Evolutionary conservation across 1,139 yeast genomes (phyloP).

Genomic region (Protomyces gravidus): DNA sequence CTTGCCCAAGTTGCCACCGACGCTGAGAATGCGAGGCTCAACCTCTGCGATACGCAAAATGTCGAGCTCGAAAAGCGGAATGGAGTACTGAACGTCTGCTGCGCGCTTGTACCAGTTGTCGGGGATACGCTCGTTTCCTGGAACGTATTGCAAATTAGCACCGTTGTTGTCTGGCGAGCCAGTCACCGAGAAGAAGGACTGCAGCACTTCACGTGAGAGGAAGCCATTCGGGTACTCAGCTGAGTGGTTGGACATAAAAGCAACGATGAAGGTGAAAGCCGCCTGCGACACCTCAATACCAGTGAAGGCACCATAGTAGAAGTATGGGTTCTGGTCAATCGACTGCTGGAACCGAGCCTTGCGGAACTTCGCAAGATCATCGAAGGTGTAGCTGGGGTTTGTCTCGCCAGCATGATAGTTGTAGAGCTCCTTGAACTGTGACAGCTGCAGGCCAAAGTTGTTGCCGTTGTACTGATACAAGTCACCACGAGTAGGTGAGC

Average conservation of each 20-base stretch:
- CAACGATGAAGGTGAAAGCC: conserved; percentile 24
- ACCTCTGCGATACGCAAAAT: background rate
- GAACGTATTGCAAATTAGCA: conserved; percentile 6
- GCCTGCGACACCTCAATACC: conserved; percentile 23
- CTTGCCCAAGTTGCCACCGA: conserved; percentile 17
- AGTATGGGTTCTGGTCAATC: conserved; percentile 18
- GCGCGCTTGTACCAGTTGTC: conserved; percentile 26
- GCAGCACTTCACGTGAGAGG: conserved; percentile 18
- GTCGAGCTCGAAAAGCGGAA: conserved; percentile 2
- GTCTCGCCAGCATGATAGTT: conserved; percentile 7
- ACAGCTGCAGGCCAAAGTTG: conserved; percentile 13
- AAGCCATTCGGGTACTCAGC: conserved; percentile 24
- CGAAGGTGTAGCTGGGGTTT: conserved; percentile 8
- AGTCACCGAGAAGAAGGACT: conserved; percentile 19
- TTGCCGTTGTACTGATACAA: conserved; percentile 21
- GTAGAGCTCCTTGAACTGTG: conserved; percentile 19
- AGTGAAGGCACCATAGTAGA: conserved; percentile 24
- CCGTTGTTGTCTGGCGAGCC: conserved; percentile 1
- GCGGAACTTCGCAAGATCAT: conserved; percentile 11
- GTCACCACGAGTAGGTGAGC: conserved; percentile 22
- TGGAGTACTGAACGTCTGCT: conserved; percentile 6
- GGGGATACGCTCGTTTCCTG: conserved; percentile 22
- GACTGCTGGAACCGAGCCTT: conserved; percentile 21
- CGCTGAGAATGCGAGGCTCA: conserved; percentile 5
- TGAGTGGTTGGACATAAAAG: conserved; percentile 27